Evolutionary conservation across 2,329 filamentous ascomycete genomes (phyloP), one percentile per base, ranked within the genome.

Genomic region (Stagonosporopsis chrysanthemi): DNA sequence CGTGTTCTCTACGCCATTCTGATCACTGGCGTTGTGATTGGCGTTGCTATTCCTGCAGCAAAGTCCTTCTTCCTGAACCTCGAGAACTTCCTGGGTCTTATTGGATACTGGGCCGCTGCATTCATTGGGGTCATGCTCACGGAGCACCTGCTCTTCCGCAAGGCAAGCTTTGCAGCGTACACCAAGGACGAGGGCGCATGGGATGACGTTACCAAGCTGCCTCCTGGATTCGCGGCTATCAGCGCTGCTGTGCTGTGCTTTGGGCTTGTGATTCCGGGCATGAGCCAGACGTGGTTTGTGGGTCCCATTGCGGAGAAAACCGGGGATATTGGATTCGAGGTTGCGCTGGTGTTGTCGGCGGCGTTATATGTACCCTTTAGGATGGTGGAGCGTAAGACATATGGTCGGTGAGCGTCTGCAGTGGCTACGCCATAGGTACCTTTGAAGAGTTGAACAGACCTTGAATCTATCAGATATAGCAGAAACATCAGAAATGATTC

Each of bases 291-390:
- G 4, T 88, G 85, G 85, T 88, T 82, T 66, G 83, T 80, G 8
- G 86, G 86, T 0, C 86, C 86, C 0, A 83, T 88, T 63, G 86
- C 85, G 0, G 74, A 80, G 71, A 81, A 65, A 33, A 86, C 86
- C 11, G 87, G 87, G 0, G 86, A 89, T 61, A 84, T 89, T 69
- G 87, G 87, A 0, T 88, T 89, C 55, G 87, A 89, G 76, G 75
- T 87, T 70, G 86, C 86, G 0, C 83, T 88, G 66, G 79, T 80
- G 26, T 68, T 82, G 11, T 78, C 77, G 8, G 73, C 73, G n/a
- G 40, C 79, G 52, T 61, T 82, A 23, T 82, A 83, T 60, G 54
- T 81, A 6, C 79, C 79, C 4, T 66, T 82, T 35, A 69, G 80
- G 33, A 66, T 64, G 46, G 22, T 79, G 38, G 80, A 83, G 70